Evolutionary conservation across 768 basidiomycete species (phyloP), one percentile per base, ranked within the genome.

Genomic region (Calvatia gigantea): DNA sequence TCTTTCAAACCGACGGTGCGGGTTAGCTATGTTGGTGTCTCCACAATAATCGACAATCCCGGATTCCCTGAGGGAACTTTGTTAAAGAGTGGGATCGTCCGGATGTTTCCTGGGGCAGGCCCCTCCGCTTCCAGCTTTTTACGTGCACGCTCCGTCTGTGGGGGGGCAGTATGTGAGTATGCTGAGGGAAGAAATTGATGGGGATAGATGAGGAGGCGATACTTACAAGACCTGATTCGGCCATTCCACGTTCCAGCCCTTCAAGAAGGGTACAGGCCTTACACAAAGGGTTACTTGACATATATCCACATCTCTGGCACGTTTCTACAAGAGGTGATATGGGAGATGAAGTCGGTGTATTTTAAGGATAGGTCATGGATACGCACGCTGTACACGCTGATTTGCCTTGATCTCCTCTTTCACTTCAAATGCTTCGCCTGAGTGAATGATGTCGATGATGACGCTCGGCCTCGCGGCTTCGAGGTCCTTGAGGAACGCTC

Each of bases 381-480:
- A 75, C 88, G 69, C 70, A 96, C 94, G 91, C 69, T 94, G 91
- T 27, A 77, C 69, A 67, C 93, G 93, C 68, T 94, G 89, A 0
- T 82, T 81, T 11, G 85, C 86, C 65, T 86, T 91, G n/a, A 95
- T 82, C 60, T 89, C 89, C 44, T 92, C 88, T 60, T 81, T 84
- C 19, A 95, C 75, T 66, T 93, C 91, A 62, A 94, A 94, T 1
- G 90, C 87, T 66, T 98, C 95, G 6, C 95, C 95, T 0, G 91
- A 94, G 69, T 97, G 93, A 27, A 98, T 97, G 58, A 98, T 96
- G 68, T 99, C 97, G 59, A 99, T 92, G 61, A 99, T 97, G 0
- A 92, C 92, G 64, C 89, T 93, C 0, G 97, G 95, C 11, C 97
- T 81, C 19, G 94, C 88, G 0, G 89, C 91, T 73, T 99, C 97